phyloP scores from a whole-genome alignment of 1,139 yeast species.

The Zygoascus hellenicus region DNA sequence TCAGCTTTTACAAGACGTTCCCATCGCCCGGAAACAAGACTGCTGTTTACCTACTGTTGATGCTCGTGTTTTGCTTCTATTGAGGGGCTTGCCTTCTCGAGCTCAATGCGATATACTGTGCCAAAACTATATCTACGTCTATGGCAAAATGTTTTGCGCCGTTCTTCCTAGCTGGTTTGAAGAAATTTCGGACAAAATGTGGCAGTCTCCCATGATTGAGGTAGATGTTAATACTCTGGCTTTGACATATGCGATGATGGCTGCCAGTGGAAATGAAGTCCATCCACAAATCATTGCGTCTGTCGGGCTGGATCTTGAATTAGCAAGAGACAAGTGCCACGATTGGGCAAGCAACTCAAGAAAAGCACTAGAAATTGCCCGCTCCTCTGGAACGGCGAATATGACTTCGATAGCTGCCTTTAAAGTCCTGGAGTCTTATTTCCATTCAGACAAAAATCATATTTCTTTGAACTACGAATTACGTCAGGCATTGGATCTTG shows the following conservation, averaged over 20 bases:
- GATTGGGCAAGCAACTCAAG: neutral
- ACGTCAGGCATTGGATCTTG: constrained; percentile 2
- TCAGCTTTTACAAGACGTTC: constrained; percentile 4
- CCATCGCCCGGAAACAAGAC: neutral
- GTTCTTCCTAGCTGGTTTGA: constrained; percentile 9
- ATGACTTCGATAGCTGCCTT: constrained; percentile 4
- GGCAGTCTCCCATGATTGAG: constrained; percentile 4
- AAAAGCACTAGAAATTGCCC: constrained; percentile 4
- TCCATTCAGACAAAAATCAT: constrained; percentile 9
- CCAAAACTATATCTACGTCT: constrained; percentile 1
- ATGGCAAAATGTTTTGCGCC: constrained; percentile 8
- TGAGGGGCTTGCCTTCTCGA: constrained; percentile 5
- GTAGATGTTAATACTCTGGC: constrained; percentile 4
- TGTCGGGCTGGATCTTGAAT: neutral
- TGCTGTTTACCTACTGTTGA: neutral
- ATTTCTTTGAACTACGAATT: constrained; percentile 1
- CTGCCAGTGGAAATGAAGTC: constrained; percentile 2
- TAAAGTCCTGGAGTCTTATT: constrained; percentile 6
- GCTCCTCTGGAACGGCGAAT: neutral
- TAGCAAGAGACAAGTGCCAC: neutral
- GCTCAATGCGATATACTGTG: constrained; percentile 2
- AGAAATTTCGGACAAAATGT: constrained; percentile 2
- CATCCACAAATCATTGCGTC: neutral
- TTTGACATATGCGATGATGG: constrained; percentile 3
- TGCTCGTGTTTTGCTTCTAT: neutral